Evolutionary conservation across 1,284 basidiomycete genomes (phyloP), one percentile per base, ranked within the genome.

Genomic region (Heterobasidion occidentale): DNA sequence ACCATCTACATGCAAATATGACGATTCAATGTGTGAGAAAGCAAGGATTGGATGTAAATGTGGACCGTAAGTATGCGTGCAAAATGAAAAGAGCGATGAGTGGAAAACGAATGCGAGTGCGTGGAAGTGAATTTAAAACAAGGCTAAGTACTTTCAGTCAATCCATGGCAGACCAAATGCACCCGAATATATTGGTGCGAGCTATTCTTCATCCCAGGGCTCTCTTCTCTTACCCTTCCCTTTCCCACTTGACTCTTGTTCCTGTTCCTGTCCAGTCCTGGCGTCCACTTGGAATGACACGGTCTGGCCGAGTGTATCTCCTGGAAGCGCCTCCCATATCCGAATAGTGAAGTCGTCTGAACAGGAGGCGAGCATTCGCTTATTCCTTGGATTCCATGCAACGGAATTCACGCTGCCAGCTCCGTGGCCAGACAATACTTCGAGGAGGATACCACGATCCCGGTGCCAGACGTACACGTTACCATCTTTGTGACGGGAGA

Each of bases 391-490:
- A 71, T 98, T 96, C 97, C 97, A 99, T 14, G 94, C 90, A 9
- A 99, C 94, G 17, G 89, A 88, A 70, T 98, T 99, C 59, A 99
- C 95, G 58, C 88, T 90, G 44, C 94, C 94, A 52, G 72, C 70
- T 14, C 86, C 88, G 65, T 99, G 97, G 0, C 95, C 96, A 1
- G 79, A 70, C 1, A 98, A 79, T 27, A 86, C 80, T 70, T 98
- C 92, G 33, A 99, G 77, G 47, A 94, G 78, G 0, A 81, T 76
- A 0, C 90, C 90, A 3, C 88, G 88, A 63, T 92, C 88, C 53
- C 90, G 86, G 70, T 98, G 92, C 94, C 96, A 99, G 20, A 98
- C 82, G 72, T 98, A 98, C 52, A 98, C 87, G 61, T 90, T 89
- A 46, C 86, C 84, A 74, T 97, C 91, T 94, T 67, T 55, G 57